phyloP scores from a whole-genome alignment of 2,329 filamentous ascomycete species.

The Scedosporium minutisporum region DNA sequence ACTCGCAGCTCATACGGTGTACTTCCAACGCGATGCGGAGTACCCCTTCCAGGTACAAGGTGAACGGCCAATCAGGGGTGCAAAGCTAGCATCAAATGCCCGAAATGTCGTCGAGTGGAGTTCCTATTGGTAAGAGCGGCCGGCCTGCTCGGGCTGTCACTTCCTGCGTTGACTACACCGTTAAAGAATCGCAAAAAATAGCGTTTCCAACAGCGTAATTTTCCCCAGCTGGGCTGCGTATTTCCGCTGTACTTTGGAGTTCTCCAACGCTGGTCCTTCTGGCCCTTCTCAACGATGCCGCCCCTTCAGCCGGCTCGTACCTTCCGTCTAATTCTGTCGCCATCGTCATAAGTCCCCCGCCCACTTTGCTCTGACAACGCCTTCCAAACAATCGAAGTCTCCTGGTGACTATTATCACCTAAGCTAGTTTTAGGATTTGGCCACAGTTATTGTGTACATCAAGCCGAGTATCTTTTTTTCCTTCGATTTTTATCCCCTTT shows the following conservation, averaged over 20 bases:
- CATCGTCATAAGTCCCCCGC: constrained; percentile 6
- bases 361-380: not conserved
- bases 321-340: constrained; percentile 5
- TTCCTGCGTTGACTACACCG: not conserved
- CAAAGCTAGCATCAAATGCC: not conserved
- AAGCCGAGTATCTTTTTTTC: not conserved
- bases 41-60: not conserved
- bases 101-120: not conserved
- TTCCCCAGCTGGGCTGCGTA: too few species aligned
- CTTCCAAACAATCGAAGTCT: not conserved
- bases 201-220: not conserved
- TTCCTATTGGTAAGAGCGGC: not conserved
- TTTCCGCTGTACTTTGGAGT: too few species aligned
- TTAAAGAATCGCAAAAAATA: not conserved
- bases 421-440: not conserved
- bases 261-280: too few species aligned
- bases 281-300: not conserved
- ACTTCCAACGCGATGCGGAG: not conserved
- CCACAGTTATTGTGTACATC: not conserved
- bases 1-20: not conserved
- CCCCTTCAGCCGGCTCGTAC: not conserved
- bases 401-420: not conserved
- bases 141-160: not conserved
- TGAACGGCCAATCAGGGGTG: not conserved
- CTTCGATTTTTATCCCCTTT: not conserved